Evolutionary conservation across 306 rosid species (phyloP), one percentile per base, ranked within the genome.

Genomic region (Adenanthera pavonina): DNA sequence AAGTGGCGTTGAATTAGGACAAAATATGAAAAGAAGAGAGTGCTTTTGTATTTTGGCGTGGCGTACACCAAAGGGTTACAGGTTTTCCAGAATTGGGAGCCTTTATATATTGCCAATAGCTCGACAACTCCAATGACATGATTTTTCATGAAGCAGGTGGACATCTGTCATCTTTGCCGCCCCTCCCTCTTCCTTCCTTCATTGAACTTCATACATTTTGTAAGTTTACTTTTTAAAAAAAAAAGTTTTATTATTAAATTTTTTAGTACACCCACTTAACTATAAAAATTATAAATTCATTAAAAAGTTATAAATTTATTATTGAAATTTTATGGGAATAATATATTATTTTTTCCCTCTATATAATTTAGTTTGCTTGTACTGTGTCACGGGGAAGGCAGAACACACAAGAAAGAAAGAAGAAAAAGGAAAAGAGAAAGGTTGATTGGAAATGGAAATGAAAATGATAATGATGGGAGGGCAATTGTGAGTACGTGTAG

Each of bases 401-500:
- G 7, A 2, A 2, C 30, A 8, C 30, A 14, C 13, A 46, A 49
- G 16, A 16, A 62, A 64, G 5, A 44, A 13, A 47, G 30, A 62
- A 47, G 35, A 25, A 61, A 20, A 48, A 12, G 47, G 30, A 33
- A 33, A 61, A 46, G 72, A 33, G 54, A 77, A 36, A 51, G 81
- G 8, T 12, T 48, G 65, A 77, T 65, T 38, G 64, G 81, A 65
- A 65, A 49, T 25, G 30, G 30, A 25, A 25, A 25, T 25, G 30
- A 1, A 25, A 25, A 25, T 25, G 30, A n/a, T n/a, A 65, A 49
- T 77, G 74, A 49, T 65, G 51, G 36, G 51, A 51, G 73, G 74
- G 65, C 74, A 10, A 25, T 20, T 46, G 72, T 17, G 80, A 36
- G 47, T 76, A 41, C 71, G 43, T 33, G 80, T 19, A 69, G 48